Evolutionary conservation across 1,284 basidiomycete genomes (phyloP), one percentile per base, ranked within the genome.

Genomic region (Leucoagaricus sp.): DNA sequence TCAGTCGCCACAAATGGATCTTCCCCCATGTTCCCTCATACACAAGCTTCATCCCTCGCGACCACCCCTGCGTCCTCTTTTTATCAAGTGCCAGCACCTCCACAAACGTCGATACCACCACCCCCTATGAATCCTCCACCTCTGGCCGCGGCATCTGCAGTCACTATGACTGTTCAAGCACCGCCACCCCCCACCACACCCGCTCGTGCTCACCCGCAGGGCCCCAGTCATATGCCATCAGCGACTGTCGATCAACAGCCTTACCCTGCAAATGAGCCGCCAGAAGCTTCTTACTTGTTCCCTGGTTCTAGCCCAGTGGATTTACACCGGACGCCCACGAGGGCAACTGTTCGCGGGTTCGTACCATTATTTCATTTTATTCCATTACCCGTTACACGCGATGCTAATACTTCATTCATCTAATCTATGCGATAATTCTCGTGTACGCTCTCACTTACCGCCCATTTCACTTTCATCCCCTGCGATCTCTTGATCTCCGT

Each of bases 381-480:
- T 8, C n/a, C 38, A 10, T 6, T 40, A 5, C 6, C 17, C 38
- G 21, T 15, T 42, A 10, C 17, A 8, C 41, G 9, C 10, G 17
- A 4, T 21, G 9, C 21, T 5, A 19, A 10, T 5, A 21, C 41
- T 19, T 8, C 17, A 7, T 42, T 21, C 6, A 42, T 15, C 23
- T n/a, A n/a, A n/a, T 42, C 41, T 23, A 4, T 5, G 5, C 13
- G 6, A 7, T 8, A 15, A 40, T 40, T 10, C 40, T 12, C n/a
- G 9, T 33, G 15, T 31, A 10, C 8, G 34, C 19, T 23, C 28
- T 23, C 38, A 71, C 61, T 79, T 76, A 17, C 70, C 76, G 15
- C 80, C n/a, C n/a, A n/a, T n/a, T n/a, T n/a, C n/a, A n/a, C n/a
- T n/a, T n/a, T n/a, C n/a, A n/a, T n/a, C n/a, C n/a, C n/a, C n/a